phyloP scores from a whole-genome alignment of 208 protist species.

The Acanthamoeba royreba region DNA sequence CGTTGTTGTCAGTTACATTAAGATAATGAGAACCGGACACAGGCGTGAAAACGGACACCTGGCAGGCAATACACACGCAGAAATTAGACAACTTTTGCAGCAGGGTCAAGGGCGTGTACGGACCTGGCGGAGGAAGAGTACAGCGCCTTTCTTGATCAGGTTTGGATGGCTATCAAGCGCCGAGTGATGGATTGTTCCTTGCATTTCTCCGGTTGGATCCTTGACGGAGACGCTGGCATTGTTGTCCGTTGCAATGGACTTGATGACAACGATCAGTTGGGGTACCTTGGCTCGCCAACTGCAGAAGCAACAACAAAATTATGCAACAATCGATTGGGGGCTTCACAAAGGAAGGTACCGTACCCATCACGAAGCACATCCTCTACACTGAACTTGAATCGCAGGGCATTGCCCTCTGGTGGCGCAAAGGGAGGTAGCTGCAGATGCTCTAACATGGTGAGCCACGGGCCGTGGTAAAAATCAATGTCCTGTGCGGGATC shows the following conservation, averaged over 20 bases:
- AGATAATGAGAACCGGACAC: neutral
- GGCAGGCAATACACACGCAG: neutral
- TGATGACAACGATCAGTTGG: slow-evolving; percentile 26
- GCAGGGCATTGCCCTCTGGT: neutral
- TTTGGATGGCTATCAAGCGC: neutral
- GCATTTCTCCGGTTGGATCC: slow-evolving; percentile 42
- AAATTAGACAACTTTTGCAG: neutral
- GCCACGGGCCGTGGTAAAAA: slow-evolving; percentile 42
- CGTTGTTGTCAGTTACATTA: slow-evolving; percentile 23
- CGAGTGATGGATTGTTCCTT: neutral
- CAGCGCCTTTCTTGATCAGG: slow-evolving; percentile 15
- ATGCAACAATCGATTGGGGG: neutral
- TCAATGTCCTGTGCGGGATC: slow-evolving; percentile 12
- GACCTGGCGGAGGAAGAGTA: slow-evolving; percentile 12
- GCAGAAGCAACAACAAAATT: neutral
- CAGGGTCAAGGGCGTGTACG: neutral
- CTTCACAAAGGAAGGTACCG: neutral
- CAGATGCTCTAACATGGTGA: neutral
- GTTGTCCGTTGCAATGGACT: slow-evolving; percentile 28
- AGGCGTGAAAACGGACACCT: slow-evolving; percentile 37
- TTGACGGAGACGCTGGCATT: slow-evolving; percentile 23
- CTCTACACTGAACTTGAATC: neutral
- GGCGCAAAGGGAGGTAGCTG: slow-evolving; percentile 11
- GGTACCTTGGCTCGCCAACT: neutral
- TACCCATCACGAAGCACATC: neutral